These are phyloP conservation scores for Aspergillus coremiiformis DNA, from an alignment of 495 filamentous ascomycete genomes.

Conservation along the genomic window DNA sequence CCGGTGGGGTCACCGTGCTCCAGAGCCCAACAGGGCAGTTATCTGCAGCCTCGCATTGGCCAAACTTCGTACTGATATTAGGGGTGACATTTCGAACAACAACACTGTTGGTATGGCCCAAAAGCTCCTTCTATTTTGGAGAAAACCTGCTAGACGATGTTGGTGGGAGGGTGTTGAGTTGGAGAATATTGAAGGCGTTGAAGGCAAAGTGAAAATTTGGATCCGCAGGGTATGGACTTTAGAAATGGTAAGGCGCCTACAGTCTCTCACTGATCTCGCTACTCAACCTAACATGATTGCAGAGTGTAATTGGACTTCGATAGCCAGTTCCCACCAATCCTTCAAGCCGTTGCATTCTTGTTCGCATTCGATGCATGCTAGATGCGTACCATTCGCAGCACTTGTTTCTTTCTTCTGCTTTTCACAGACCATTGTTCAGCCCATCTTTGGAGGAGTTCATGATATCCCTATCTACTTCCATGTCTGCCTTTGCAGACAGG, in stretches of 20 bases:
- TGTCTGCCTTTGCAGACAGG: conserved; percentile 13
- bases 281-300: conserved; percentile 20
- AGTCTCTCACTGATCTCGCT: not conserved
- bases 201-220: conserved; percentile 94
- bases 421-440: conserved; percentile 5
- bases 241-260: conserved; percentile 67
- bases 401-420: conserved; percentile 2
- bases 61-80: conserved; percentile 84
- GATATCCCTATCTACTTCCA: conserved; percentile 19
- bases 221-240: conserved; percentile 96
- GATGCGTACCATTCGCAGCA: conserved; percentile 11
- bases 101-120: conserved; percentile 96
- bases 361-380: conserved; percentile 13
- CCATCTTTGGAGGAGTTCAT: conserved; percentile 18
- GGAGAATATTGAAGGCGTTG: conserved; percentile 78
- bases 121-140: conserved; percentile 96
- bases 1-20: conserved; percentile 89
- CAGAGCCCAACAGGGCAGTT: conserved; percentile 95
- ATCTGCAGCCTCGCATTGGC: conserved; percentile 94
- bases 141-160: conserved; percentile 91
- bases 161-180: conserved; percentile 99
- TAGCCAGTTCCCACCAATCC: conserved; percentile 29
- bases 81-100: conserved; percentile 65
- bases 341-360: no score
- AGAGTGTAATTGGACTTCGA: conserved; percentile 85